Evolutionary conservation across 1,139 yeast species (phyloP).

Genomic region (Pichia sp.): DNA sequence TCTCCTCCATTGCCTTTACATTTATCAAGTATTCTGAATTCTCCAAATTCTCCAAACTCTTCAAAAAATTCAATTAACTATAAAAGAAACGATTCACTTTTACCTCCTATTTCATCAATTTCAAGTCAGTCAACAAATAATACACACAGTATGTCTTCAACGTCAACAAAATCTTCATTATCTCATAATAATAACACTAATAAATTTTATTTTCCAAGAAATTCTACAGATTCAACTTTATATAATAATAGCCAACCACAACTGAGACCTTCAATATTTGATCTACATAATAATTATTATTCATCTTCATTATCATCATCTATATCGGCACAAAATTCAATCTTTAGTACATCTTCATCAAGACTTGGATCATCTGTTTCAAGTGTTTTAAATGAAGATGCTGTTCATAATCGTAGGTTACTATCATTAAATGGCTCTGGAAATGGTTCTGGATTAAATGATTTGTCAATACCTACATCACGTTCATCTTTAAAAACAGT

Average conservation of each 20-base stretch:
- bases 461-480: neutral
- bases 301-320: conserved; percentile 17
- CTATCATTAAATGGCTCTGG: conserved; percentile 2
- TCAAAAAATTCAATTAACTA: neutral
- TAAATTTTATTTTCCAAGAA: conserved; percentile 8
- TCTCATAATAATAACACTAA: conserved; percentile 4
- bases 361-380: conserved; percentile 21
- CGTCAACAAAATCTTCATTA: conserved; percentile 3
- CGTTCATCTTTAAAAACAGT: conserved; percentile 10
- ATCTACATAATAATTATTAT: conserved; percentile 11
- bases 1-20: conserved; percentile 7
- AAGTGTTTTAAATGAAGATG: conserved; percentile 22
- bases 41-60: conserved; percentile 1
- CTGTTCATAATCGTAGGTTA: neutral
- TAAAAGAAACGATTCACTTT: neutral
- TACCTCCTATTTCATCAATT: conserved; percentile 12
- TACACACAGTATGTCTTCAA: conserved; percentile 3
- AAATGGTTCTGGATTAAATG: neutral
- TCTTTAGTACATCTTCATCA: conserved; percentile 20
- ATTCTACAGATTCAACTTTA: conserved; percentile 6
- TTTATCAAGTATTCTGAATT: neutral
- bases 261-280: conserved; percentile 23
- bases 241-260: conserved; percentile 5
- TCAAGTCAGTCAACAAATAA: conserved; percentile 7
- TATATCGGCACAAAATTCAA: conserved; percentile 22